phyloP scores from a whole-genome alignment of 257 asterid genomes.

The Marsdenia floribunda region DNA sequence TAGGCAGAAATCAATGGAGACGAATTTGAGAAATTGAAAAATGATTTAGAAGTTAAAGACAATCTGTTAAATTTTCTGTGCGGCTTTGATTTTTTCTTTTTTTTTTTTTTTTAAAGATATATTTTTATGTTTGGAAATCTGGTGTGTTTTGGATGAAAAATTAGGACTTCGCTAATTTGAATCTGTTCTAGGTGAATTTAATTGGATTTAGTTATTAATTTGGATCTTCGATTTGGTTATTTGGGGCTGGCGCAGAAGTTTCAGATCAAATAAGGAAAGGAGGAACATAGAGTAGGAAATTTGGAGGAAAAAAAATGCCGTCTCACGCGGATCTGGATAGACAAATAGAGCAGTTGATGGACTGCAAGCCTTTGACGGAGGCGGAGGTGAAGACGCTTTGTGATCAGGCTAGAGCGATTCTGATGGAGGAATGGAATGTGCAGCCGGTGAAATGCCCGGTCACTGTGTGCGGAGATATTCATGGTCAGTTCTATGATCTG shows the following conservation, averaged over 20 bases:
- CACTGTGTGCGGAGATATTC: conserved; percentile 85
- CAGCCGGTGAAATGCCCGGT: conserved; percentile 97
- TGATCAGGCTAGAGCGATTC: conserved; percentile 73
- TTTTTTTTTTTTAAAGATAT: neutral
- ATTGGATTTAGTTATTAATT: conserved; percentile 7
- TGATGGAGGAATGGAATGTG: conserved; percentile 86
- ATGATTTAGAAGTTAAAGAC: conserved; percentile 13
- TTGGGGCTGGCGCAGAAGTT: conserved; percentile 2
- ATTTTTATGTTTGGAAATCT: neutral
- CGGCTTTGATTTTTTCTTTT: neutral
- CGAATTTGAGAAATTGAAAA: conserved; percentile 21
- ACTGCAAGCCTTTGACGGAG: conserved; percentile 75
- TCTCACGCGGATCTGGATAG: conserved; percentile 76
- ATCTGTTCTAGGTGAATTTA: conserved; percentile 5
- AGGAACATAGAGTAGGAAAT: neutral
- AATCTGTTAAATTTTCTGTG: conserved; percentile 4
- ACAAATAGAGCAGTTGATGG: conserved; percentile 81
- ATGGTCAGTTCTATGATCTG: conserved; percentile 83
- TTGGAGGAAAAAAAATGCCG: conserved; percentile 49
- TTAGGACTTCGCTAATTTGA: conserved; percentile 4
- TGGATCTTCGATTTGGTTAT: neutral
- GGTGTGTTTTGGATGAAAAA: neutral
- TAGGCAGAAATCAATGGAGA: conserved; percentile 6
- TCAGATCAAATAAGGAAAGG: conserved; percentile 29
- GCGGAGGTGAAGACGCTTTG: conserved; percentile 65